Percentiles rank a stretch among this genome's conserved stretches.
phyloP scores from a whole-genome alignment of 495 filamentous ascomycete species.

The Podospora bellae-mahoneyi region DNA sequence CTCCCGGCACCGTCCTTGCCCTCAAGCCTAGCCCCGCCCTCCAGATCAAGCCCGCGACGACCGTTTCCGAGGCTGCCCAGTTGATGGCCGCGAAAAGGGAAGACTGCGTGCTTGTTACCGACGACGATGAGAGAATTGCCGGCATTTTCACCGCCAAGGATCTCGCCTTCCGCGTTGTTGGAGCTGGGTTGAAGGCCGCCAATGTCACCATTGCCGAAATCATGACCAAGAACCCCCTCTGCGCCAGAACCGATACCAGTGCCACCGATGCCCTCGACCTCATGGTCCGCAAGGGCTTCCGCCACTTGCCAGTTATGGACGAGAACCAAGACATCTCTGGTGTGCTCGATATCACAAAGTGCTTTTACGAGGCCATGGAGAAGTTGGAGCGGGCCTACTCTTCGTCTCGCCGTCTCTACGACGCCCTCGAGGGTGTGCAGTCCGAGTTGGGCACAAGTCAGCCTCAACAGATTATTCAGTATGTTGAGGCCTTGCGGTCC shows the following conservation, averaged over 20 bases:
- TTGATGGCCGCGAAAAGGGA: constrained; percentile 98
- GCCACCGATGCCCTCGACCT: constrained; percentile 95
- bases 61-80: constrained; percentile 94
- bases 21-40: constrained; percentile 92
- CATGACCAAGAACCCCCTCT: constrained; percentile 99
- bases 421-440: constrained; percentile 97
- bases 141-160: constrained; percentile 99
- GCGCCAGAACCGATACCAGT: constrained; percentile 94
- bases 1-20: constrained; percentile 91
- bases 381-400: constrained; percentile 96
- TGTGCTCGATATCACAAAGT: constrained; percentile 98
- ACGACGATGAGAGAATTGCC: constrained; percentile 94
- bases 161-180: constrained; percentile 94
- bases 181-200: constrained; percentile 83
- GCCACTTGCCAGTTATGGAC: constrained; percentile 98
- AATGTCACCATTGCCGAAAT: constrained; percentile 93
- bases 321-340: constrained; percentile 99
- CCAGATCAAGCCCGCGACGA: constrained; percentile 94
- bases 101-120: constrained; percentile 98
- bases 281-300: constrained; percentile 97
- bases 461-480: constrained; percentile 97
- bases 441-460: constrained; percentile 94
- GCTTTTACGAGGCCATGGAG: constrained; percentile 99
- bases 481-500: constrained; percentile 87
- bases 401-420: constrained; percentile 93